Evolutionary conservation across 2,329 filamentous ascomycete genomes (phyloP).

Genomic region (Diaporthe sp.): DNA sequence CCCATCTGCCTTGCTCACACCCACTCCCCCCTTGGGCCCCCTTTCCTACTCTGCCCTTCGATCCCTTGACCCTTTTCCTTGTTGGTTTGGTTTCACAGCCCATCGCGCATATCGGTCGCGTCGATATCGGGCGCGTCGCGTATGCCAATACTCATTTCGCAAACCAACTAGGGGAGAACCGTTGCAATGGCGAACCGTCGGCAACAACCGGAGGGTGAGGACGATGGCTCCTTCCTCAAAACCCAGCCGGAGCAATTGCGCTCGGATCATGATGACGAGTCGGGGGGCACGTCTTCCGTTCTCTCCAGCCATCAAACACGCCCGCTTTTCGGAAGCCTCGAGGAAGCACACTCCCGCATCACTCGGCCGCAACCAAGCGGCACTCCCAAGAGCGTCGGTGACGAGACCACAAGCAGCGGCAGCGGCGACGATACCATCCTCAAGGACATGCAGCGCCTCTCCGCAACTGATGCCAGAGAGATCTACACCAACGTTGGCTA

Average conservation of each 20-base stretch:
- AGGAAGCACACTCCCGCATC: constrained; percentile 55
- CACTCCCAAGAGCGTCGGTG: constrained; percentile 27
- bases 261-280: constrained; percentile 5
- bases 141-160: background rate
- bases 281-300: background rate
- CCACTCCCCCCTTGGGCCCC: background rate
- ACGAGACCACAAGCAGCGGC: constrained; percentile 3
- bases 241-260: background rate
- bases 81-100: background rate
- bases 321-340: constrained; percentile 52
- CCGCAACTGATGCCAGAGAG: constrained; percentile 16
- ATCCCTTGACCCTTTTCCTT: background rate
- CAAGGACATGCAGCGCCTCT: constrained; percentile 19
- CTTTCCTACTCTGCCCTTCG: background rate
- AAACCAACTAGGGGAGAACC: background rate
- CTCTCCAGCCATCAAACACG: constrained; percentile 47
- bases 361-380: constrained; percentile 43
- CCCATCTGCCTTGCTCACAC: background rate
- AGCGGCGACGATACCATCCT: constrained; percentile 13
- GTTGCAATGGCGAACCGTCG: background rate
- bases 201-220: background rate
- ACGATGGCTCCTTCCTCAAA: background rate
- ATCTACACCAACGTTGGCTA: constrained; percentile 11
- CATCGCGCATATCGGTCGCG: background rate
- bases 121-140: background rate